phyloP scores from a whole-genome alignment of 805 yeast species.

The Ogataea populi-albae region DNA sequence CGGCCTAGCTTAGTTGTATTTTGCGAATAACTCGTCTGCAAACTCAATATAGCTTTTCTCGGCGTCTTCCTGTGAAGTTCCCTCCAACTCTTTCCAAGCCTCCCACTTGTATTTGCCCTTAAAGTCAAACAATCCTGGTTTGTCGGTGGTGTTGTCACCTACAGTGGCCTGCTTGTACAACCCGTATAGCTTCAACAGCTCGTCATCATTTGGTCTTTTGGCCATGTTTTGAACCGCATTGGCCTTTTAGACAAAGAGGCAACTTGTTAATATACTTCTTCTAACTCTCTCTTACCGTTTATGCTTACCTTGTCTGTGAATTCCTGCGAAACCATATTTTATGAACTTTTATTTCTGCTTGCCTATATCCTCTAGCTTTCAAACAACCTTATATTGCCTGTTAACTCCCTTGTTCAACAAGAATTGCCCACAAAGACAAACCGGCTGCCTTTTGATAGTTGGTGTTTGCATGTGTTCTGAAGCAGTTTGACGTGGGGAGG shows the following conservation, averaged over 20 bases:
- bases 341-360: not conserved
- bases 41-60: conserved; percentile 74
- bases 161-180: conserved; percentile 95
- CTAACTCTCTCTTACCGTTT: not conserved
- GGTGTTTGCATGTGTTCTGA: too few relatives aligned
- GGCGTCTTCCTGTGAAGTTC: conserved; percentile 85
- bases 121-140: conserved; percentile 91
- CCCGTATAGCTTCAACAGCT: conserved; percentile 82
- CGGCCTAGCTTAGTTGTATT: conserved; percentile 35
- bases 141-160: conserved; percentile 85
- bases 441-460: too few relatives aligned
- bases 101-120: conserved; percentile 98
- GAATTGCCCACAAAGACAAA: too few relatives aligned
- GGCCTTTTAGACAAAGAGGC: conserved; percentile 46
- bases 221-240: conserved; percentile 72
- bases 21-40: conserved; percentile 60
- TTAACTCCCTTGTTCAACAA: too few relatives aligned
- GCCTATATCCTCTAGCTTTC: too few relatives aligned
- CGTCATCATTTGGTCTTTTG: conserved; percentile 81
- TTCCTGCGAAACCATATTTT: conserved; percentile 35
- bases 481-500: too few relatives aligned
- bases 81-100: conserved; percentile 88
- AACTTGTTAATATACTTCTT: not conserved
- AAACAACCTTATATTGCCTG: too few relatives aligned
- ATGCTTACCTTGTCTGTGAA: conserved; percentile 35